Base-by-base conservation (phyloP, 2,329 filamentous ascomycete genomes). In the Malbranchea zuffiana region DNA sequence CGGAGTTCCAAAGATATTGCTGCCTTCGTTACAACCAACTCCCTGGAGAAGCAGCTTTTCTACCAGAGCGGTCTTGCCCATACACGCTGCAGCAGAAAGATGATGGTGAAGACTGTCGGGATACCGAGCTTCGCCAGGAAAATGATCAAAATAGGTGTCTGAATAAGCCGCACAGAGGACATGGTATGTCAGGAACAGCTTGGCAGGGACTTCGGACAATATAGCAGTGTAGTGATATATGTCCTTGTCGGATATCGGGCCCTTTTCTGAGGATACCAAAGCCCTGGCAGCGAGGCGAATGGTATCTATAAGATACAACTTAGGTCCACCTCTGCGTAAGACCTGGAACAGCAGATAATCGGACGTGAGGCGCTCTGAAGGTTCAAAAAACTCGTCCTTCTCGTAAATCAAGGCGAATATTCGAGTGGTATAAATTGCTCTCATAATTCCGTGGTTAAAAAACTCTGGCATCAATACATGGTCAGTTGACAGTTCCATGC, bases 81-180 rank as follows among this genome's bases (percentile, higher is more conserved):
- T 6, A 19, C 17, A 36, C n/a, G 34, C 34, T 20, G 34, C 34
- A 3, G 25, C 34, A n/a, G 24, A 36, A 36, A 36, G 34, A 17
- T 28, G 24, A 13, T 36, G 16, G 7, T 5, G 6, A 36, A 4
- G 23, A 20, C 12, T 11, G 24, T 17, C 17, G 5, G 21, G 6
- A 26, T 12, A 16, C n/a, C 27, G n/a, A 5, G 5, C 4, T 17
- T 36, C 25, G 6, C 15, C 5, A 7, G 11, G 6, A 6, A 15
- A 3, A 1, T 8, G 6, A 19, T 36, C 4, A 10, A 28, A 1
- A 19, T 5, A 3, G 8, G 1, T 1, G 33, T 27, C 13, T 2
- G 3, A 7, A 6, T 4, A 2, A n/a, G 12, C 10, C 10, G 23
- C 12, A 25, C 23, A 12, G 12, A 25, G 23, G 10, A 25, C 23